A percentile compares a stretch with the other conserved stretches of the same genome.
These are phyloP conservation scores for Verticillium dahliae DNA, from an alignment of 2,329 filamentous ascomycete genomes.

Conservation along the genomic window DNA sequence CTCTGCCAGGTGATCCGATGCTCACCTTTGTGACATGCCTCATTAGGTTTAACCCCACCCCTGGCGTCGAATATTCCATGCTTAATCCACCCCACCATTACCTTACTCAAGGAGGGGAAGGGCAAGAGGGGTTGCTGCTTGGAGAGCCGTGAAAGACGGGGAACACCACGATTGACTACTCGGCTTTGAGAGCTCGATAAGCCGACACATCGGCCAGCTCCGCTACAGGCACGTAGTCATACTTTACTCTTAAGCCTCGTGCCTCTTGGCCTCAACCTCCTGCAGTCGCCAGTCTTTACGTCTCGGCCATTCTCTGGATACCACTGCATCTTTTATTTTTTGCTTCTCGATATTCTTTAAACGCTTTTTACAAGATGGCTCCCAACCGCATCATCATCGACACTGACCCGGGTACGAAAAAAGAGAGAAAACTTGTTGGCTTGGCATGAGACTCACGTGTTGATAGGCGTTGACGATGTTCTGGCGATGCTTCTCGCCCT, in stretches of 20 bases:
- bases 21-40: background rate
- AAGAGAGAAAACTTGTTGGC: background rate
- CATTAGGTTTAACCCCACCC: background rate
- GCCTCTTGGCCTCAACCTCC: background rate
- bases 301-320: background rate
- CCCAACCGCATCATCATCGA: constrained; percentile 85
- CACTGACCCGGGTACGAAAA: constrained; percentile 70
- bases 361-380: constrained; percentile 39
- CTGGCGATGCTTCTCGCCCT: constrained; percentile 83
- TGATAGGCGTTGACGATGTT: constrained; percentile 77
- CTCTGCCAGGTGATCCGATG: background rate
- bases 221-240: background rate
- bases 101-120: background rate
- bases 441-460: background rate
- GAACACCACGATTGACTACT: background rate
- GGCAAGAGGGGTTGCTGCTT: background rate
- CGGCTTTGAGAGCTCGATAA: background rate
- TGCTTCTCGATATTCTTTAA: constrained; percentile 1
- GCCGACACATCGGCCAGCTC: background rate
- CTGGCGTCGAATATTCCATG: background rate
- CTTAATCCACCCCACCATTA: background rate
- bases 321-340: background rate
- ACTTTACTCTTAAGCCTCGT: background rate
- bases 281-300: background rate
- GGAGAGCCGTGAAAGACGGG: background rate